Evolutionary conservation across 1,139 yeast genomes (phyloP), one percentile per base, ranked within the genome.

Genomic region (Pichia norvegensis): DNA sequence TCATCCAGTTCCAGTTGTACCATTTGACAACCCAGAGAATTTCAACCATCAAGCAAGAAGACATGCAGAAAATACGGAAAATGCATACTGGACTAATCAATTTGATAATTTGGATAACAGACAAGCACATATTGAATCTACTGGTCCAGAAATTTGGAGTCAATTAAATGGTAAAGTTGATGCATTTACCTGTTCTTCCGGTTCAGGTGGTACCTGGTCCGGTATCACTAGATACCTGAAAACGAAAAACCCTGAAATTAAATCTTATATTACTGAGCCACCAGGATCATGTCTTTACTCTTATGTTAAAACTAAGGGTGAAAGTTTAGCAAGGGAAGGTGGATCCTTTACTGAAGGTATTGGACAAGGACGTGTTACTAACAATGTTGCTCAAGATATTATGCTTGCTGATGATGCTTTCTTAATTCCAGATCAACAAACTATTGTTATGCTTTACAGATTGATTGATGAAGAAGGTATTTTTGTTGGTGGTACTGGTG

Each of bases 141-240:
- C 97, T 0, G 97, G 96, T 0, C 96, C 96, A 2, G 96, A 85
- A 63, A 86, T 87, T 53, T 85, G 92, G 87, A 78, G 81, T n/a
- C 95, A 87, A 62, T 72, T 87, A 51, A 66, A 80, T 50, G 94
- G 94, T n/a, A 68, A 79, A 56, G 78, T 87, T 31, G 87, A 82
- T 60, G 95, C 84, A 0, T 86, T 85, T 67, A 85, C 95, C 16
- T 86, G 95, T 62, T 79, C 95, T 1, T 85, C 95, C 9, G 95
- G 95, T 40, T 85, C 95, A 1, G 95, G 95, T 37, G 95, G 95
- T 41, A 85, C 95, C 3, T 79, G 86, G 68, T 86, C 95, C 3
- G 96, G 96, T 46, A 70, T 77, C 31, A 77, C 95, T 10, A 72
- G 90, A 48, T 87, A 78, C 64, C 70, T 87, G 55, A 84, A 87